Evolutionary conservation across 2,329 filamentous ascomycete species (phyloP), one percentile per base, ranked within the genome.

Genomic region (Gnomoniopsis smithogilvyi): DNA sequence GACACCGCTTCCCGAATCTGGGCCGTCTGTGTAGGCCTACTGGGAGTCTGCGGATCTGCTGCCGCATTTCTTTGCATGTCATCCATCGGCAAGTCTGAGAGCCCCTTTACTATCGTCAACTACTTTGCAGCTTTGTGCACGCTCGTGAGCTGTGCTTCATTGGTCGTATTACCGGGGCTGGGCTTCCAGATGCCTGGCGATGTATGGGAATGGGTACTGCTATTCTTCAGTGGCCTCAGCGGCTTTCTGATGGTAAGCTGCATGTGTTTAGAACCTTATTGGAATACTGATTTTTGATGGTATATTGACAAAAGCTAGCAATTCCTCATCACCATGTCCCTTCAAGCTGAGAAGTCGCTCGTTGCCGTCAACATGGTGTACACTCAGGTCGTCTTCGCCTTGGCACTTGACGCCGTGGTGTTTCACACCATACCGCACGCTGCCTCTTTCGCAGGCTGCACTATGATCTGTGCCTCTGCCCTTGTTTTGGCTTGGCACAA

Each of bases 291-390:
- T 34, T 14, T 36, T 36, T 51, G 26, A 1, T 15, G n/a, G n/a
- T n/a, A n/a, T n/a, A n/a, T n/a, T n/a, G n/a, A n/a, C n/a, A n/a
- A n/a, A n/a, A n/a, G n/a, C n/a, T 33, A 57, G 54, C 54, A 57
- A 57, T 51, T 51, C 10, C 48, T 57, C 38, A 57, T 57, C 15
- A 57, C 54, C 14, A 8, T 57, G 26, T 57, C 54, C 8, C 38
- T 57, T 12, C 54, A 57, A 22, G 54, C 48, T 10, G 54, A 57
- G 26, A 51, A 50, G 38, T 57, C 54, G 1, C 24, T 51, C 24
- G 54, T 57, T 8, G 54, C 54, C 12, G 48, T 57, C n/a, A 57
- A 51, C 54, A 57, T 57, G 48, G 54, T 57, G 3, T 57, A 57
- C 14, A 57, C 48, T 1, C 54, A 57, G n/a, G 36, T 57, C 19